These are phyloP conservation scores for Leavenworthia alabamica DNA, from an alignment of 345 rosid species.

Conservation along the genomic window DNA sequence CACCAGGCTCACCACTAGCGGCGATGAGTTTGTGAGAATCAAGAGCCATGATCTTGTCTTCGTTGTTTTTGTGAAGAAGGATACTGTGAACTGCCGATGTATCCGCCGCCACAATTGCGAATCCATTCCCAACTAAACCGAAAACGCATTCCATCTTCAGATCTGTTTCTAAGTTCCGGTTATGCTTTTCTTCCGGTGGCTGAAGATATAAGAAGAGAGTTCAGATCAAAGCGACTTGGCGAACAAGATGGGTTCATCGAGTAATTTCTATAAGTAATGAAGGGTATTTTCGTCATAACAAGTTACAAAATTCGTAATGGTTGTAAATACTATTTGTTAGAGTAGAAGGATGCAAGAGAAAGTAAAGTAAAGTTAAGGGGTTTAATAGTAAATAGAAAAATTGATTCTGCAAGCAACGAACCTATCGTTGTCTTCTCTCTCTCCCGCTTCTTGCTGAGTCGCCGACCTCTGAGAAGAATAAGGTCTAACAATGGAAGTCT, in stretches of 20 bases:
- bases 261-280: neutral
- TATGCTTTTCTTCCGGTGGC: neutral
- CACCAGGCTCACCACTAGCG: slow-evolving; percentile 96
- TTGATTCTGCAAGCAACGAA: slow-evolving; percentile 14
- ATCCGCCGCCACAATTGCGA: slow-evolving; percentile 77
- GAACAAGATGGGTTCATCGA: slow-evolving; percentile 30
- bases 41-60: slow-evolving; percentile 93
- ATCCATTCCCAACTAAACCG: slow-evolving; percentile 84
- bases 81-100: slow-evolving; percentile 91
- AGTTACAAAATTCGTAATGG: too few relatives aligned
- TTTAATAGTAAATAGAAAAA: neutral
- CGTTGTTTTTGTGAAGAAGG: slow-evolving; percentile 83
- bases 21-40: slow-evolving; percentile 95
- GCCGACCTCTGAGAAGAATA: slow-evolving; percentile 31
- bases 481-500: slow-evolving; percentile 29
- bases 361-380: neutral
- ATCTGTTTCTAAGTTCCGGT: slow-evolving; percentile 18
- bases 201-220: too few relatives aligned
- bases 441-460: slow-evolving; percentile 33
- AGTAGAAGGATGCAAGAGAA: neutral
- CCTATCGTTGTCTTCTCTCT: slow-evolving; percentile 27
- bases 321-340: neutral
- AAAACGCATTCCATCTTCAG: slow-evolving; percentile 87
- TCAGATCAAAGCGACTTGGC: slow-evolving; percentile 30
- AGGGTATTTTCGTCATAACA: neutral